Base-by-base conservation (phyloP, 2,329 filamentous ascomycete species). In the Aureobasidium sp. region DNA sequence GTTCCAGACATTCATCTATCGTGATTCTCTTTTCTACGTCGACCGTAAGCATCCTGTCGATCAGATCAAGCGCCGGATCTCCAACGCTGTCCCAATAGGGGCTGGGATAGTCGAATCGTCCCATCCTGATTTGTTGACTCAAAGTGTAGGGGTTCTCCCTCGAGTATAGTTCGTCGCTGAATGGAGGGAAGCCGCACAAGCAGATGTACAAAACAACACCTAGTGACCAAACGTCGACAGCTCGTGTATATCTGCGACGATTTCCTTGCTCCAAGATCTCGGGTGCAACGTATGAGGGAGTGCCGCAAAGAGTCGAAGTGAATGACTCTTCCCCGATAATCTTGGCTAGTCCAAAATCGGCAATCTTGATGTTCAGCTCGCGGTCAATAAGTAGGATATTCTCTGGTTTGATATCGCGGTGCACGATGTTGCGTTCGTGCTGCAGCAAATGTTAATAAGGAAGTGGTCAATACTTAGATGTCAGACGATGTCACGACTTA, bases 311-410 rank as follows among this genome's bases (percentile, higher is more conserved):
- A 0, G 93, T 97, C 0, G 90, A 96, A 1, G 93, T 97, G 66
- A 98, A 98, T 0, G 91, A 96, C 66, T 96, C 90, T 68, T 98
- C 93, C 58, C 94, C 94, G 60, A 98, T 95, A 60, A 98, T 97
- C 72, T 98, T 98, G 37, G 93, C 91, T 32, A 98, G 78, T 40
- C 93, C 93, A 70, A 98, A 98, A 69, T 98, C 93, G 17, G 90
- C 93, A 57, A 98, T 74, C 71, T 98, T 98, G 58, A 95, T 85
- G 55, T 84, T 84, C 24, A 96, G 73, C 29, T 93, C 79, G 63
- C 88, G 89, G 70, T 96, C 89, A 4, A 86, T 83, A 30, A 98
- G 74, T 7, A 98, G 73, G 29, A 98, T 97, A 63, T 97, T 97
- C 66, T 97, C 91, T 0, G 90, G 91, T 70, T 96, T 97, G 71